A percentile compares a stretch with the other conserved stretches of the same genome.
Evolutionary conservation across 1,139 yeast species (phyloP).

Genomic region (Williopsis jadinii): DNA sequence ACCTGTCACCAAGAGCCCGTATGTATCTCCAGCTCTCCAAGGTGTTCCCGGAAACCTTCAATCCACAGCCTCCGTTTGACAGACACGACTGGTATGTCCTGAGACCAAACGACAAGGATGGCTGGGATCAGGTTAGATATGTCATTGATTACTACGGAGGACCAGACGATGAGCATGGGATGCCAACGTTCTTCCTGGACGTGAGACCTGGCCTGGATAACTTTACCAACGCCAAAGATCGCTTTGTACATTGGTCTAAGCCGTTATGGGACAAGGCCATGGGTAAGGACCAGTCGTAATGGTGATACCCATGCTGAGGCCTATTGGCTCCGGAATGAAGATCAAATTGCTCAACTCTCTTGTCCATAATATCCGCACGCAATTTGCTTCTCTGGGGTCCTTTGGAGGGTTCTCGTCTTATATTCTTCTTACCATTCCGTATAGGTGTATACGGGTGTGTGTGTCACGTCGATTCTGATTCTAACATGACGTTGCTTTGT

Average conservation of each 20-base stretch:
- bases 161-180: conserved; percentile 79
- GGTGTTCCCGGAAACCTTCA: conserved; percentile 66
- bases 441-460: too few species aligned
- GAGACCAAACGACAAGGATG: conserved; percentile 35
- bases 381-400: too few species aligned
- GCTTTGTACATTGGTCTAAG: conserved; percentile 47
- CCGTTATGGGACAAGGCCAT: conserved; percentile 28
- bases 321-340: too few species aligned
- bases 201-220: conserved; percentile 92
- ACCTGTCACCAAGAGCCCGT: conserved; percentile 82
- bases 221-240: conserved; percentile 53
- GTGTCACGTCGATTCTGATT: too few species aligned
- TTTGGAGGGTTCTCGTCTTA: not conserved
- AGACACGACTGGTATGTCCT: conserved; percentile 98
- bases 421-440: not conserved
- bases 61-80: conserved; percentile 85
- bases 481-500: too few species aligned
- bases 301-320: too few species aligned
- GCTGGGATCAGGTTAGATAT: conserved; percentile 68
- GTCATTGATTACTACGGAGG: conserved; percentile 97
- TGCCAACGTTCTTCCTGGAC: conserved; percentile 87
- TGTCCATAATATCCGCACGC: too few species aligned
- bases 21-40: conserved; percentile 60
- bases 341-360: too few species aligned
- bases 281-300: conserved; percentile 6